phyloP scores from a whole-genome alignment of 805 yeast species.

The Priceomyces haplophilus region DNA sequence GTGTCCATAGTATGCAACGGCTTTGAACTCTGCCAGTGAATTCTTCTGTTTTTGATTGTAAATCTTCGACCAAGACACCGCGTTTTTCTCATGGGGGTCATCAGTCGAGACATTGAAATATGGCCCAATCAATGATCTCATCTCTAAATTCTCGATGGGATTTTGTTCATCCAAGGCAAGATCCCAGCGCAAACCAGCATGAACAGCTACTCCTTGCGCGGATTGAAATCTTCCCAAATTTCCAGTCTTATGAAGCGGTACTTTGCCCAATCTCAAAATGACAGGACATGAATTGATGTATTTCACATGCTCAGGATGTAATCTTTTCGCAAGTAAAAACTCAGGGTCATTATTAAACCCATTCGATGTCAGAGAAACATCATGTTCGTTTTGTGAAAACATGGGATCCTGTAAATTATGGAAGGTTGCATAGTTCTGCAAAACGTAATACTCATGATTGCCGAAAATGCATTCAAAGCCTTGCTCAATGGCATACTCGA shows the following conservation, averaged over 20 bases:
- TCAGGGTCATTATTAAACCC: constrained; percentile 36
- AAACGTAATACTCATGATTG: constrained; percentile 77
- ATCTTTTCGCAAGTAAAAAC: constrained; percentile 46
- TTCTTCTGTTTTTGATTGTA: constrained; percentile 48
- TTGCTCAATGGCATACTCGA: constrained; percentile 59
- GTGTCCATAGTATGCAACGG: constrained; percentile 78
- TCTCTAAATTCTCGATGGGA: constrained; percentile 61
- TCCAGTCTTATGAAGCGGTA: constrained; percentile 40
- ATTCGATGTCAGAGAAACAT: neutral
- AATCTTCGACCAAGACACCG: constrained; percentile 55
- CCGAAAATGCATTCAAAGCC: constrained; percentile 77
- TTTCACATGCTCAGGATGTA: constrained; percentile 58
- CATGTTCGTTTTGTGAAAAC: constrained; percentile 13
- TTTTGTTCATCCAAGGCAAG: constrained; percentile 53
- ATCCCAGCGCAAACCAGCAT: constrained; percentile 79
- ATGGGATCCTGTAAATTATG: constrained; percentile 46
- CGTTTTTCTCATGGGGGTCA: constrained; percentile 31
- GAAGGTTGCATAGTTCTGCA: constrained; percentile 60
- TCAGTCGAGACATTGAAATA: constrained; percentile 58
- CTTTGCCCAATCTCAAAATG: constrained; percentile 59
- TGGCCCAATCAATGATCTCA: constrained; percentile 69
- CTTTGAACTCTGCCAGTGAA: constrained; percentile 27
- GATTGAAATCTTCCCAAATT: constrained; percentile 27
- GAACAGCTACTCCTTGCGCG: constrained; percentile 58
- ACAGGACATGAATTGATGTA: constrained; percentile 64